These are phyloP conservation scores for Cicer cuneatum DNA, from an alignment of 306 rosid species.

Conservation along the genomic window DNA sequence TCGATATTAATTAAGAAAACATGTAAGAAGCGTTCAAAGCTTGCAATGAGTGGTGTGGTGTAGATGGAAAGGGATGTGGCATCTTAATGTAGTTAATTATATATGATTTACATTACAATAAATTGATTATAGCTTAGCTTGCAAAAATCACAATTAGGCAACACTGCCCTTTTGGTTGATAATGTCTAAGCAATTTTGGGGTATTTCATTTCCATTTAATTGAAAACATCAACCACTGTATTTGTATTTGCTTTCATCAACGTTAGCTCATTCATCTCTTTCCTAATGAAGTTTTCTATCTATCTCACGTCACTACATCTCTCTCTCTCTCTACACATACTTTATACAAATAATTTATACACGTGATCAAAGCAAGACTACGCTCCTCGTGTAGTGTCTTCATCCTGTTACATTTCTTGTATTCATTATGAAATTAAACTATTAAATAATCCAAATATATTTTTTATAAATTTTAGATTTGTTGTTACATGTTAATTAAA, in stretches of 20 bases:
- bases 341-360: slow-evolving; percentile 34
- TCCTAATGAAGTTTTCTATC: slow-evolving; percentile 49
- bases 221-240: slow-evolving; percentile 60
- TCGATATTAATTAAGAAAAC: slow-evolving; percentile 41
- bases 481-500: no score
- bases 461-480: no score
- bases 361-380: slow-evolving; percentile 39
- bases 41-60: slow-evolving; percentile 53
- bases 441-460: no score
- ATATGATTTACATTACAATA: slow-evolving; percentile 34
- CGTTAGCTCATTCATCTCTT: slow-evolving; percentile 69
- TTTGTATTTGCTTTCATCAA: slow-evolving; percentile 53
- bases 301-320: slow-evolving; percentile 46
- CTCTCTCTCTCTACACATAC: not conserved
- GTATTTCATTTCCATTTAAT: slow-evolving; percentile 42
- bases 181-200: slow-evolving; percentile 52
- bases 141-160: slow-evolving; percentile 68
- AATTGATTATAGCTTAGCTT: slow-evolving; percentile 69
- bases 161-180: slow-evolving; percentile 47
- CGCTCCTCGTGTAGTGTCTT: not conserved
- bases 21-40: slow-evolving; percentile 59
- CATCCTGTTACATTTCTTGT: not conserved
- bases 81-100: slow-evolving; percentile 58
- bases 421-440: slow-evolving; percentile 21
- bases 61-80: slow-evolving; percentile 57